Evolutionary conservation across 2,329 filamentous ascomycete species (phyloP), one percentile per base, ranked within the genome.

Genomic region (Trichoderma koningii): DNA sequence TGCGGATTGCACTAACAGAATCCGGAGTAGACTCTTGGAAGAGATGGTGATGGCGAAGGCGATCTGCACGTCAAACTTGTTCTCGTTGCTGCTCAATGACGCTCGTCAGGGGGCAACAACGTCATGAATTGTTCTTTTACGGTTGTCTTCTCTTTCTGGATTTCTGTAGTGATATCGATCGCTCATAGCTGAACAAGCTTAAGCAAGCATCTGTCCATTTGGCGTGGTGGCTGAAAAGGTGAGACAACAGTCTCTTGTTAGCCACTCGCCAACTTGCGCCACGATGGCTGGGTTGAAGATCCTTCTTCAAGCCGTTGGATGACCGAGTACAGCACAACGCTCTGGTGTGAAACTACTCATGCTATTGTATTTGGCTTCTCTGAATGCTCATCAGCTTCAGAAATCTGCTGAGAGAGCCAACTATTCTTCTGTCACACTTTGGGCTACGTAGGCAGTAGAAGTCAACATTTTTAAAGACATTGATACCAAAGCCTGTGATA

Each of bases 201-300:
- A 30, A 19, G 23, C 48, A 23, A 45, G 56, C 28, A 50, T 60
- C 23, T 21, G 19, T 47, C 53, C 57, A 45, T 52, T n/a, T 14
- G 48, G 26, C 23, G 57, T 15, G 38, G 57, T 62, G 57, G 57
- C 56, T 50, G 19, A 50, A 12, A 15, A 41, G 5, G 10, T 38
- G 34, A 38, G 34, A 38, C 34, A 14, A 6, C 26, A 19, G 50
- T 52, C 50, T 52, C 50, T 34, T 10, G 19, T 52, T 34, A 30
- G 48, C 38, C 26, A 44, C 55, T 7, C 41, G 12, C 55, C 55
- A 56, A 23, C 55, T 45, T 56, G 55, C 55, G 55, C 38, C 55
- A 56, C 12, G n/a, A 44, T 44, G 15, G 52, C 30, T 34, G 42
- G 55, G 26, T 44, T 17, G 55, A 34, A 57, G 55, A 57, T 30